phyloP scores from a whole-genome alignment of 805 yeast genomes.

The Deakozyma indianensis region DNA sequence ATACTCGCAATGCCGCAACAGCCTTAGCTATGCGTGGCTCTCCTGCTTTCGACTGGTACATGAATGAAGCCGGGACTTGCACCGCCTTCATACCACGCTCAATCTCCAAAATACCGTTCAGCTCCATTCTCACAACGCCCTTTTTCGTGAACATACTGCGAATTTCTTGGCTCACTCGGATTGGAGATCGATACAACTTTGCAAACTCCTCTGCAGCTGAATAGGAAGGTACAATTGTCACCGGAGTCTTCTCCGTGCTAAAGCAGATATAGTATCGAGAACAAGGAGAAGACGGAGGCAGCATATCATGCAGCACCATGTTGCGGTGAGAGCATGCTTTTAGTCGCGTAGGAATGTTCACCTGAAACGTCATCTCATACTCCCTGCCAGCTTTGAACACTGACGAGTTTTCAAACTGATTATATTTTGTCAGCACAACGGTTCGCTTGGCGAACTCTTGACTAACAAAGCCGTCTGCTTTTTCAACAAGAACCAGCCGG shows the following conservation, averaged over 20 bases:
- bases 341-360: background rate
- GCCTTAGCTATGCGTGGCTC: background rate
- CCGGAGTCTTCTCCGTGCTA: background rate
- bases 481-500: background rate
- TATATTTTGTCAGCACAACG: background rate
- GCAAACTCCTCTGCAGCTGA: background rate
- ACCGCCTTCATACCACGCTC: background rate
- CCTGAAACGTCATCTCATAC: background rate
- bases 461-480: background rate
- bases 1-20: background rate
- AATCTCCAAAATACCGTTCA: background rate
- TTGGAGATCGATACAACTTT: background rate
- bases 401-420: background rate
- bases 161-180: background rate
- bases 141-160: background rate
- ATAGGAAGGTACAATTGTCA: background rate
- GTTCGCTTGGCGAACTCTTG: constrained; percentile 1
- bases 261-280: background rate
- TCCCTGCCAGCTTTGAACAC: background rate
- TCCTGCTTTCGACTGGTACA: background rate
- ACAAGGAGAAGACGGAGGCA: background rate
- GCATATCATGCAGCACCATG: background rate
- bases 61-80: background rate
- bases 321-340: background rate
- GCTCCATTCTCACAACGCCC: background rate